Evolutionary conservation across 495 filamentous ascomycete species (phyloP).

Genomic region (Podospora conica): DNA sequence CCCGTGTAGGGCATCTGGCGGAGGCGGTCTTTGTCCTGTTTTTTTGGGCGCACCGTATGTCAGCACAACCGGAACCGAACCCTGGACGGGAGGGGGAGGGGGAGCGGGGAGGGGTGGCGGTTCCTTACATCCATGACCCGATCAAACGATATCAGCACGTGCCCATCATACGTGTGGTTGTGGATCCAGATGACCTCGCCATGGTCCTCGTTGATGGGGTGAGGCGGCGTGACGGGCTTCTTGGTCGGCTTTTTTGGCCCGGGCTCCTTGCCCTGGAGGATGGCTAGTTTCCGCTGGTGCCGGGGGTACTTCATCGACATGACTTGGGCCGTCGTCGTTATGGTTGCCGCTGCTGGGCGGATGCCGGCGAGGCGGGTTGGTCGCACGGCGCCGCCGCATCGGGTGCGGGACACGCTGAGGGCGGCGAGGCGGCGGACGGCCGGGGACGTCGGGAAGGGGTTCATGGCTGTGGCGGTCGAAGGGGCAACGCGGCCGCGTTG

Average conservation of each 20-base stretch:
- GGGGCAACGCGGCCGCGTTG: constrained; percentile 7
- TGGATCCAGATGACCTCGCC: constrained; percentile 71
- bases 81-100: background rate
- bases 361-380: background rate
- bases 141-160: constrained; percentile 75
- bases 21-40: constrained; percentile 59
- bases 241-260: constrained; percentile 1
- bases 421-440: constrained; percentile 8
- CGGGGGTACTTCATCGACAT: background rate
- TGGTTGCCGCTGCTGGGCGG: background rate
- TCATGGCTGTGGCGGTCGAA: constrained; percentile 6
- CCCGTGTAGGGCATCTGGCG: constrained; percentile 80
- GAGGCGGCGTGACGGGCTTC: constrained; percentile 7
- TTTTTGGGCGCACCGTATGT: constrained; percentile 19
- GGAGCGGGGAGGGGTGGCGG: constrained; percentile 5
- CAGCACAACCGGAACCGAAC: background rate
- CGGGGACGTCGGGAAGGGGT: background rate
- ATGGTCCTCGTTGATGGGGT: constrained; percentile 42
- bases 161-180: constrained; percentile 70
- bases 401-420: constrained; percentile 5
- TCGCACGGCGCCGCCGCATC: background rate
- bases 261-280: background rate
- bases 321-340: background rate
- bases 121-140: constrained; percentile 62
- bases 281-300: background rate